Conservation (phyloP, 2,329 filamentous ascomycete genomes). For the Ophiostoma sp. region DNA sequence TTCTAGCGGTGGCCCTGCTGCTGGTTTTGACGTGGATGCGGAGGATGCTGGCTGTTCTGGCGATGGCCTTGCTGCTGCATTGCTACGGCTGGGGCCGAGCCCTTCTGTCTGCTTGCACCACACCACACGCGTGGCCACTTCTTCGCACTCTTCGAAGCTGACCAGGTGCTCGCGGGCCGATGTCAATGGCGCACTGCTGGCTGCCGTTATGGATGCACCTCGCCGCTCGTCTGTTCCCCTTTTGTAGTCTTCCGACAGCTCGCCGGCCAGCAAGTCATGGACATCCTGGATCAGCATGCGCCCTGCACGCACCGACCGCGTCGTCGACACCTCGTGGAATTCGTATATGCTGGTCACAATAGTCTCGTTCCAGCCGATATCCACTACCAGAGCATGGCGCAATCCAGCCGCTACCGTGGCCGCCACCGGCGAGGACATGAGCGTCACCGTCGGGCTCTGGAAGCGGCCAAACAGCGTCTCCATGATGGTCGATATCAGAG, state of each 20-base stretch:
- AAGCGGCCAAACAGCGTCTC: conserved; percentile 76
- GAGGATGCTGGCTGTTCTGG: neutral
- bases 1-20: neutral
- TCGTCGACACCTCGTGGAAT: conserved; percentile 71
- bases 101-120: conserved; percentile 60
- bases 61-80: conserved; percentile 12
- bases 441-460: conserved; percentile 71
- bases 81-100: conserved; percentile 27
- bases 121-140: conserved; percentile 65
- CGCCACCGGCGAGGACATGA: conserved; percentile 73
- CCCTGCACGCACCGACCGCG: conserved; percentile 67
- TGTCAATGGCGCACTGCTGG: neutral
- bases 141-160: conserved; percentile 75
- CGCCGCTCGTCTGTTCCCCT: conserved; percentile 19
- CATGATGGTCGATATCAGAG: conserved; percentile 52
- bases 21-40: neutral
- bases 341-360: conserved; percentile 83
- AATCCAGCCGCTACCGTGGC: conserved; percentile 72
- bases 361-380: conserved; percentile 91
- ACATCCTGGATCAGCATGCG: conserved; percentile 66
- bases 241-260: conserved; percentile 28
- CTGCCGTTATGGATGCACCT: conserved; percentile 20
- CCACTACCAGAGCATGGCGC: conserved; percentile 78
- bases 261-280: conserved; percentile 55
- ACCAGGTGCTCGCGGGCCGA: conserved; percentile 35